These are phyloP conservation scores for Yamadazyma sp. DNA, from an alignment of 1,139 yeast species.

Conservation along the genomic window DNA sequence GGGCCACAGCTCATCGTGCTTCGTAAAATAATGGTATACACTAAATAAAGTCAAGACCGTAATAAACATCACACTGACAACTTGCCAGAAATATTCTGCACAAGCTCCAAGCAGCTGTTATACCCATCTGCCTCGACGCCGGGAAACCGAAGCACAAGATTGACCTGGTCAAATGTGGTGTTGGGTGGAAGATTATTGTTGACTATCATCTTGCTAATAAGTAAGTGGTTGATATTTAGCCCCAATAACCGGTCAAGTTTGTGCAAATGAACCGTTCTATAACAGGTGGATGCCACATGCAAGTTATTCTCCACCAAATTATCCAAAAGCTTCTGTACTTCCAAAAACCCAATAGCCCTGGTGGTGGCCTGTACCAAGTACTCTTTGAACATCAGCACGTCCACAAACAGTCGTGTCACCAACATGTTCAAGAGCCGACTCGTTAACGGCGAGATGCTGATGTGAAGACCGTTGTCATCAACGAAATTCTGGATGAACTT, in stretches of 20 bases:
- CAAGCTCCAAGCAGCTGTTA: slow-evolving; percentile 11
- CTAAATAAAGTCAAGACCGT: too few relatives aligned
- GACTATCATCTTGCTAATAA: slow-evolving; percentile 35
- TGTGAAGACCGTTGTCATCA: slow-evolving; percentile 5
- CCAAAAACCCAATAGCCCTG: slow-evolving; percentile 14
- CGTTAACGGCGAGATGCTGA: slow-evolving; percentile 5
- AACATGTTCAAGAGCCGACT: slow-evolving; percentile 10
- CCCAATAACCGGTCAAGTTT: slow-evolving; percentile 19
- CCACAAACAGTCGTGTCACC: slow-evolving; percentile 18
- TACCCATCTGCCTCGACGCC: slow-evolving; percentile 10
- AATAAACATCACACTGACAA: slow-evolving; percentile 1
- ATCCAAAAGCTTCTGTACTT: slow-evolving; percentile 16
- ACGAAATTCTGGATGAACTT: slow-evolving; percentile 21
- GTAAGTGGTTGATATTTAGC: slow-evolving; percentile 21
- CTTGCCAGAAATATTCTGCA: slow-evolving; percentile 14
- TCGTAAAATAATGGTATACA: too few relatives aligned
- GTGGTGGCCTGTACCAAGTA: slow-evolving; percentile 17
- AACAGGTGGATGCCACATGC: slow-evolving; percentile 28
- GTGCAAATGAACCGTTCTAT: slow-evolving; percentile 23
- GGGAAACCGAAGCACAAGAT: slow-evolving; percentile 26
- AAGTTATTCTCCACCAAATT: slow-evolving; percentile 36
- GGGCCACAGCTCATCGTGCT: too few relatives aligned
- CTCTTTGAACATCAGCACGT: slow-evolving; percentile 16
- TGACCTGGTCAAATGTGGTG: slow-evolving; percentile 35
- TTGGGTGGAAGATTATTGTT: slow-evolving; percentile 30